phyloP scores from a whole-genome alignment of 192 early-diverging fungal species.

The Coemansia sp. region DNA sequence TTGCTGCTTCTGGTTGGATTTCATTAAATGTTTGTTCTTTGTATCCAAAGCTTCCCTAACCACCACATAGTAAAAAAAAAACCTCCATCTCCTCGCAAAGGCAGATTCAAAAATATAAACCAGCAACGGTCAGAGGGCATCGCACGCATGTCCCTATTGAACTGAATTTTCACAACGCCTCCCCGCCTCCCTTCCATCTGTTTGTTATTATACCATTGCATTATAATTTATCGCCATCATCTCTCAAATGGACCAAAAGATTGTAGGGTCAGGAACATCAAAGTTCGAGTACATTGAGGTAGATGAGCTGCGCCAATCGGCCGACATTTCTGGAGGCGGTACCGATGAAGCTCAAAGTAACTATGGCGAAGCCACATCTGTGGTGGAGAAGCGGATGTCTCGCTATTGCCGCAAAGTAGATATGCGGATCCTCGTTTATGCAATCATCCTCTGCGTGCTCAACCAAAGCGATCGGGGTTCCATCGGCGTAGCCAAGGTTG shows the following conservation, averaged over 20 bases:
- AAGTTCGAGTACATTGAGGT: constrained; percentile 45
- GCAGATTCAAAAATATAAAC: too few relatives aligned
- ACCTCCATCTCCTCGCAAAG: too few relatives aligned
- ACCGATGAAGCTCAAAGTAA: not conserved
- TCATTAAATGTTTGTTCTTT: too few relatives aligned
- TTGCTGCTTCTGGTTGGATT: too few relatives aligned
- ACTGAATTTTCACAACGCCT: too few relatives aligned
- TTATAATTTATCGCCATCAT: not conserved
- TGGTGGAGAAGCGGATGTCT: constrained; percentile 13
- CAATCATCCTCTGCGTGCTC: constrained; percentile 33
- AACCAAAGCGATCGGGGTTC: constrained; percentile 53
- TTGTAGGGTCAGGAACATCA: constrained; percentile 27
- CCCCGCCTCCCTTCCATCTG: too few relatives aligned
- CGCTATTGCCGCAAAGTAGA: constrained; percentile 49
- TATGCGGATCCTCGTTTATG: constrained; percentile 35
- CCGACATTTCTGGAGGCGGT: not conserved
- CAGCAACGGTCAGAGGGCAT: too few relatives aligned
- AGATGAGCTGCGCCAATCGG: constrained; percentile 1
- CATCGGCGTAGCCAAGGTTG: constrained; percentile 55
- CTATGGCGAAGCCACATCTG: not conserved
- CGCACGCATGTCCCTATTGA: too few relatives aligned
- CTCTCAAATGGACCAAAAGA: not conserved
- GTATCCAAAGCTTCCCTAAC: too few relatives aligned
- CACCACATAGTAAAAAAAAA: too few relatives aligned
- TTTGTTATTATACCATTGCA: not conserved